Conservation (phyloP, 2,329 filamentous ascomycete species). For the Pseudogymnoascus sp. region DNA sequence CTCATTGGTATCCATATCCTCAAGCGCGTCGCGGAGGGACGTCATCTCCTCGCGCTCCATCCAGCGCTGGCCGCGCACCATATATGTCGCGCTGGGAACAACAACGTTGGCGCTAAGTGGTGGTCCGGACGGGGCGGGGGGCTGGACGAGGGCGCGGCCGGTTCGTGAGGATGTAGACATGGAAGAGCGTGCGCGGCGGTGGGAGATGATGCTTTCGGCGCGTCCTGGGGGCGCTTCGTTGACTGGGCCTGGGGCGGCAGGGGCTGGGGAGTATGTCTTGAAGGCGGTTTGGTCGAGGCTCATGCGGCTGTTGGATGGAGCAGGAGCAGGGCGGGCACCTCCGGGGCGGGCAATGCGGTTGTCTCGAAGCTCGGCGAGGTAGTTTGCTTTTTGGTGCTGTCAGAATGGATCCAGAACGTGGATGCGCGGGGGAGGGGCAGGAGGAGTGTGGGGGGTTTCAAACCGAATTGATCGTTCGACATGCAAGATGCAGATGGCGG, state of each 20-base stretch:
- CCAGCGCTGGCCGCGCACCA: constrained; percentile 66
- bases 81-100: constrained; percentile 60
- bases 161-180: constrained; percentile 25
- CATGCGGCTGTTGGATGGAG: constrained; percentile 31
- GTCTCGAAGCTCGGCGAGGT: constrained; percentile 62
- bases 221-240: constrained; percentile 17
- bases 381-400: constrained; percentile 46
- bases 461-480: constrained; percentile 61
- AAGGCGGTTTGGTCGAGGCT: neutral
- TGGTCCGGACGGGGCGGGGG: neutral
- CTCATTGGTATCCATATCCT: constrained; percentile 51
- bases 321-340: constrained; percentile 60
- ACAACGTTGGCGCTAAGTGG: constrained; percentile 52
- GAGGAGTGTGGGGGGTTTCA: constrained; percentile 21
- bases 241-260: constrained; percentile 7
- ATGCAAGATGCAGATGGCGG: constrained; percentile 57
- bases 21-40: constrained; percentile 62
- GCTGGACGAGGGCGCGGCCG: constrained; percentile 22
- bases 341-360: constrained; percentile 60
- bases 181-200: constrained; percentile 23
- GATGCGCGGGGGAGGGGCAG: constrained; percentile 11
- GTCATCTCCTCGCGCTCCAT: constrained; percentile 73
- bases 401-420: constrained; percentile 12
- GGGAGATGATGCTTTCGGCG: constrained; percentile 23
- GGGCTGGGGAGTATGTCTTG: neutral